phyloP scores from a whole-genome alignment of 345 rosid genomes.

The Euphorbia pulcherrima region DNA sequence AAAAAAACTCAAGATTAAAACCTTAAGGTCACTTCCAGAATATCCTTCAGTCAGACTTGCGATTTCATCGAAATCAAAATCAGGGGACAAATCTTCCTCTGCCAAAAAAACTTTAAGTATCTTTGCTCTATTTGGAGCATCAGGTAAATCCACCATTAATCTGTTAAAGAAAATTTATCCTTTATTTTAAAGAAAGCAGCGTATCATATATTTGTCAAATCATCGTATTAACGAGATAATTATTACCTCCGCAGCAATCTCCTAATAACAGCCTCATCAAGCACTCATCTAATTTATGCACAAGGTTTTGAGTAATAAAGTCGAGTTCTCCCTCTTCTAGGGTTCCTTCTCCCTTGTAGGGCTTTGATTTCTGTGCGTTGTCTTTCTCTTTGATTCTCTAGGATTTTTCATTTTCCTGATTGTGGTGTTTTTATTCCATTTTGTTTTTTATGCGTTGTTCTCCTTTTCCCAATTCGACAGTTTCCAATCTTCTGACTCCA shows the following conservation, averaged over 20 bases:
- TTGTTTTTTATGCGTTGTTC: no score
- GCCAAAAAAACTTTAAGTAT: constrained; percentile 74
- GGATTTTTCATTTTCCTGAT: no score
- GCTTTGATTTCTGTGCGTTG: no score
- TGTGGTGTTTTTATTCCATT: no score
- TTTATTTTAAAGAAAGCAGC: background rate
- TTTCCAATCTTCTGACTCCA: no score
- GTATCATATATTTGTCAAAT: background rate
- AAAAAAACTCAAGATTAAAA: constrained; percentile 14
- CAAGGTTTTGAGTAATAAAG: no score
- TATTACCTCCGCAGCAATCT: constrained; percentile 76
- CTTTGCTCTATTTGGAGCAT: constrained; percentile 75
- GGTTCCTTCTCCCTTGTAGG: no score
- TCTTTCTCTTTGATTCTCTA: no score
- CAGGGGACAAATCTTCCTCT: constrained; percentile 72
- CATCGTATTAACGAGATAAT: background rate
- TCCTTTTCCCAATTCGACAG: no score
- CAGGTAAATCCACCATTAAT: constrained; percentile 88
- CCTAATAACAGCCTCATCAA: constrained; percentile 96
- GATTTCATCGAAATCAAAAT: constrained; percentile 61
- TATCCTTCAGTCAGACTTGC: constrained; percentile 84
- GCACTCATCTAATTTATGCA: no score
- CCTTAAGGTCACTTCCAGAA: constrained; percentile 95
- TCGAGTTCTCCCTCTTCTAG: no score
- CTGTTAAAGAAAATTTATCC: constrained; percentile 32